phyloP scores from a whole-genome alignment of 73 alveolate genomes.

The Uronychia setigera region DNA sequence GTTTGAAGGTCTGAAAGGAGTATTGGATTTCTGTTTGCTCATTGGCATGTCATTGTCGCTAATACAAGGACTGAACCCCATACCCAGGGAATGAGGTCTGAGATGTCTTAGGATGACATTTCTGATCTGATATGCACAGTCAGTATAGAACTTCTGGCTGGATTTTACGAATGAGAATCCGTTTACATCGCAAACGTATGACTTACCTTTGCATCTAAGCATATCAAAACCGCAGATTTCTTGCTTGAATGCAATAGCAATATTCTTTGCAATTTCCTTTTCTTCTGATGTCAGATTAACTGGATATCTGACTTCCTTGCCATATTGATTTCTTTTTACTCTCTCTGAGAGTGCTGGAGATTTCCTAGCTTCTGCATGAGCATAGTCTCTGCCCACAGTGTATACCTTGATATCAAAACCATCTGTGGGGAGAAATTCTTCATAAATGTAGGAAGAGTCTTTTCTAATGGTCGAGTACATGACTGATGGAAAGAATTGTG shows the following conservation, averaged over 20 bases:
- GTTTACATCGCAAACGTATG: conserved; percentile 98
- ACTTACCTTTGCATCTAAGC: conserved; percentile 89
- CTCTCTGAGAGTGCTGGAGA: conserved; percentile 95
- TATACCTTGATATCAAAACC: conserved; percentile 98
- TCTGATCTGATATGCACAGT: conserved; percentile 49
- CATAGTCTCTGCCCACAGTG: conserved; percentile 95
- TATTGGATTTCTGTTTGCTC: not conserved
- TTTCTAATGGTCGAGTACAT: conserved; percentile 77
- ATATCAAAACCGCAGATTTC: conserved; percentile 98
- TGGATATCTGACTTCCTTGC: conserved; percentile 98
- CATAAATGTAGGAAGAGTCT: conserved; percentile 91
- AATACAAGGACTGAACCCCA: not conserved
- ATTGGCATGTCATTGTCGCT: not conserved
- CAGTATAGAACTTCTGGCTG: conserved; percentile 39
- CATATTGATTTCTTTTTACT: conserved; percentile 92
- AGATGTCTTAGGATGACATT: conserved; percentile 32
- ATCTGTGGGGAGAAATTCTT: conserved; percentile 90
- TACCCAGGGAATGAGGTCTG: conserved; percentile 2
- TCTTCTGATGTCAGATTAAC: conserved; percentile 93
- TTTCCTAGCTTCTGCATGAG: conserved; percentile 99
- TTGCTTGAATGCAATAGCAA: conserved; percentile 89
- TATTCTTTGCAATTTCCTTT: conserved; percentile 91
- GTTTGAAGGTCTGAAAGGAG: conserved; percentile 51
- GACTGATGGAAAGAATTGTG: conserved; percentile 71
- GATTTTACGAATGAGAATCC: conserved; percentile 94